These are phyloP conservation scores for Edaphochlamys debaryana DNA, from an alignment of 139 green algal genomes.

Conservation along the genomic window DNA sequence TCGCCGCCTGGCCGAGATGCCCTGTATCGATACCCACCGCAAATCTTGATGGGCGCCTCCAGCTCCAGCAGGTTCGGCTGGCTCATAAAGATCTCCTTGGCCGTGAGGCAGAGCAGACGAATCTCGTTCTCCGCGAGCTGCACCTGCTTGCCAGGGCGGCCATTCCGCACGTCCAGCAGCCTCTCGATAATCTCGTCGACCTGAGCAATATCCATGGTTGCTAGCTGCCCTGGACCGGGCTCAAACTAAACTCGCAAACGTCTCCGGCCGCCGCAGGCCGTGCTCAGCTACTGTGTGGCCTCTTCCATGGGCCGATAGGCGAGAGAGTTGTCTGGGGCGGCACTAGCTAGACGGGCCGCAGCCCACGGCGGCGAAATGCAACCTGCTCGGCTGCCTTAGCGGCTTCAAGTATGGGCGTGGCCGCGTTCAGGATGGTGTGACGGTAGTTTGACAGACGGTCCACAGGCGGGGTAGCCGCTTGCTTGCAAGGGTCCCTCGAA, in stretches of 20 bases:
- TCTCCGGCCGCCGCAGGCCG: conserved; percentile 3
- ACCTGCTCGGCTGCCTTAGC: too few species aligned
- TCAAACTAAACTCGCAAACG: not conserved
- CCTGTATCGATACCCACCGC: too few species aligned
- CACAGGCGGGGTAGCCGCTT: too few species aligned
- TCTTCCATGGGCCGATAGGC: too few species aligned
- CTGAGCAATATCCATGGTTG: conserved; percentile 58
- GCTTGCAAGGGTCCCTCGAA: too few species aligned
- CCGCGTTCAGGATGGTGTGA: too few species aligned
- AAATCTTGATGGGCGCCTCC: conserved; percentile 99
- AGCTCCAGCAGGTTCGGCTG: conserved; percentile 98
- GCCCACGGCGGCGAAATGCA: too few species aligned
- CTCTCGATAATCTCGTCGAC: conserved; percentile 96
- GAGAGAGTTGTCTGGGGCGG: too few species aligned
- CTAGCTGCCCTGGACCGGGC: not conserved
- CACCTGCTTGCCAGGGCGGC: conserved; percentile 94
- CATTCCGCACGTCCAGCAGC: conserved; percentile 89
- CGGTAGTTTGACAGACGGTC: too few species aligned
- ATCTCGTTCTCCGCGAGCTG: conserved; percentile 95
- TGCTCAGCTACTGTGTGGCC: conserved; percentile 8
- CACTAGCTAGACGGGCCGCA: too few species aligned
- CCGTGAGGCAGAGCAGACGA: conserved; percentile 89
- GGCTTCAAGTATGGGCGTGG: too few species aligned
- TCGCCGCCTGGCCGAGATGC: too few species aligned
- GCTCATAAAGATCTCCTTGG: conserved; percentile 95